Conservation (phyloP, 768 basidiomycete species). For the Dacryopinax primogenitus region DNA sequence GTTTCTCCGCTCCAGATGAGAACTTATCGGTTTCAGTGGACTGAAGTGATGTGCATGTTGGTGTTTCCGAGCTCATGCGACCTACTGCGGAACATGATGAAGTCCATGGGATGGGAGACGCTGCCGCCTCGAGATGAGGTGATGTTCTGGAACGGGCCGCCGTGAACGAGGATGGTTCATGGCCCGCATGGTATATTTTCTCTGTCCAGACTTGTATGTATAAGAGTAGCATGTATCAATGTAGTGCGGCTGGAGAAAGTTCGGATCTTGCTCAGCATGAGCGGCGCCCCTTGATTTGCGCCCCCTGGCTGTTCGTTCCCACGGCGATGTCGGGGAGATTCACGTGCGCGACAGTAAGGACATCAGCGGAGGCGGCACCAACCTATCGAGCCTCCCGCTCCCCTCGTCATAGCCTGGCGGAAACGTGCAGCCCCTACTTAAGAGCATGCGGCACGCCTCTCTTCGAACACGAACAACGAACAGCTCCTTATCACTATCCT, state of each 20-base stretch:
- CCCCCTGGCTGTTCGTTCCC: not conserved
- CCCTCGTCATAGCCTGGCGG: not conserved
- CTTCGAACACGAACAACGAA: not conserved
- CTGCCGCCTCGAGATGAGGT: not conserved
- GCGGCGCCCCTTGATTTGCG: no score
- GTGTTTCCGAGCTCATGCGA: not conserved
- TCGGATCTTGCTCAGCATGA: not conserved
- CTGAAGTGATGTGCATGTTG: not conserved
- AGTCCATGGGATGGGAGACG: not conserved
- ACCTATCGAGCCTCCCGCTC: not conserved
- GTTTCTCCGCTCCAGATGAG: not conserved
- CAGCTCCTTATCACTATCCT: not conserved
- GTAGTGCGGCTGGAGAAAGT: not conserved
- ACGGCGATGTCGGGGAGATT: not conserved
- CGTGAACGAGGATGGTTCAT: not conserved
- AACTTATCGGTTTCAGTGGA: not conserved
- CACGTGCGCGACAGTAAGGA: not conserved
- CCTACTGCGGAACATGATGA: not conserved
- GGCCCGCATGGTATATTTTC: no score
- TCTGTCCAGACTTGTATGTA: no score
- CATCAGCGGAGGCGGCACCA: not conserved
- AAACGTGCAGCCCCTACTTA: not conserved
- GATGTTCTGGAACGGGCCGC: not conserved
- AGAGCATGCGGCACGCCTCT: not conserved
- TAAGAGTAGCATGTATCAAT: no score